Evolutionary conservation across 1,139 yeast species (phyloP).

Genomic region (Yamadazyma diddensiae): DNA sequence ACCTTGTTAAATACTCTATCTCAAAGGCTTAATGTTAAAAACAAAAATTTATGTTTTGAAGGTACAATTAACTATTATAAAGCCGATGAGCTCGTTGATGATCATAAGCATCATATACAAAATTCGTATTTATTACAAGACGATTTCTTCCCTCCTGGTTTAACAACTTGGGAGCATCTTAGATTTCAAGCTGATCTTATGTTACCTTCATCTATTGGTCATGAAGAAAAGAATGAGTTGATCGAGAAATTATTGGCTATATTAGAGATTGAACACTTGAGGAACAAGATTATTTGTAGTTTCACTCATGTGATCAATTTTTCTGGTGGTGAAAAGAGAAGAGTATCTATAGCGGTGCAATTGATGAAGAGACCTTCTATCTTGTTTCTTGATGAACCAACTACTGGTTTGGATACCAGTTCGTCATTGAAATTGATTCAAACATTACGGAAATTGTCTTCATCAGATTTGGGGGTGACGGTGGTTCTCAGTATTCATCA

Average conservation of each 20-base stretch:
- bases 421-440: constrained; percentile 67
- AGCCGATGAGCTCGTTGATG: constrained; percentile 4
- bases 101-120: constrained; percentile 22
- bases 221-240: constrained; percentile 40
- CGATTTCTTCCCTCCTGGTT: constrained; percentile 67
- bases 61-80: constrained; percentile 21
- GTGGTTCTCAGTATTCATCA: constrained; percentile 78
- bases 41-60: constrained; percentile 28
- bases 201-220: constrained; percentile 40
- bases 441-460: constrained; percentile 53
- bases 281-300: constrained; percentile 49
- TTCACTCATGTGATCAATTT: constrained; percentile 42
- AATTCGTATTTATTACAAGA: constrained; percentile 77
- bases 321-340: constrained; percentile 83
- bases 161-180: constrained; percentile 71
- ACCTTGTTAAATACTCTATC: constrained; percentile 74
- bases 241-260: constrained; percentile 60
- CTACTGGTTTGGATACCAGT: constrained; percentile 83
- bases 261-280: constrained; percentile 60
- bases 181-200: constrained; percentile 69
- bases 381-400: constrained; percentile 81
- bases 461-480: constrained; percentile 59
- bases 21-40: constrained; percentile 44
- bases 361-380: constrained; percentile 73
- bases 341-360: constrained; percentile 78